Evolutionary conservation across 2,329 filamentous ascomycete species (phyloP).

Genomic region (Aspergillus quadricinctus): DNA sequence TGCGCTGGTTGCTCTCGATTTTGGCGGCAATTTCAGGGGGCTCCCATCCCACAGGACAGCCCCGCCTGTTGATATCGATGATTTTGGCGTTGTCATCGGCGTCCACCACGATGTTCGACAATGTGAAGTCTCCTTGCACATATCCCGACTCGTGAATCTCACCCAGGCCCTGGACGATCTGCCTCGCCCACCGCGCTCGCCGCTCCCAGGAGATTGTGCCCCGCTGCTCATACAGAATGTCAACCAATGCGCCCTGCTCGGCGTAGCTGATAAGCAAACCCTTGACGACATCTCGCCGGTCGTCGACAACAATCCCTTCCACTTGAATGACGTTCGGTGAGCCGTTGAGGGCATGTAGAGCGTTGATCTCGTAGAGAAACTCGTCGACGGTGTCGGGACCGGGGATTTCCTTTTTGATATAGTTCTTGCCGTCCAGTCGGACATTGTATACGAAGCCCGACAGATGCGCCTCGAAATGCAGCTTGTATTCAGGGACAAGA

Average conservation of each 20-base stretch:
- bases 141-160: constrained; percentile 96
- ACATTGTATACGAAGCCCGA: constrained; percentile 98
- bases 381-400: constrained; percentile 93
- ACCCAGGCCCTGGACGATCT: constrained; percentile 82
- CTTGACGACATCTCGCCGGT: constrained; percentile 68
- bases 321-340: constrained; percentile 79
- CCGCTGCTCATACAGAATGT: constrained; percentile 78
- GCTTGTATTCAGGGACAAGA: constrained; percentile 64
- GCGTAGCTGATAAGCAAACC: constrained; percentile 87
- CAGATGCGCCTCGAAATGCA: constrained; percentile 85
- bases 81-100: constrained; percentile 81
- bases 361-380: constrained; percentile 96
- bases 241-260: constrained; percentile 79
- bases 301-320: constrained; percentile 82
- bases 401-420: constrained; percentile 98
- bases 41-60: constrained; percentile 98
- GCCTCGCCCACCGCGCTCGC: constrained; percentile 81
- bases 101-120: constrained; percentile 96
- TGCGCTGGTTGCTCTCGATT: constrained; percentile 81
- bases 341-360: constrained; percentile 70
- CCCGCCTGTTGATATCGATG: constrained; percentile 95
- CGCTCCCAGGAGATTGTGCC: constrained; percentile 62
- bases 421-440: constrained; percentile 58
- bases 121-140: constrained; percentile 94
- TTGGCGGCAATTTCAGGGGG: constrained; percentile 84